phyloP scores from a whole-genome alignment of 768 basidiomycete genomes.

The Crepidotus variabilis region DNA sequence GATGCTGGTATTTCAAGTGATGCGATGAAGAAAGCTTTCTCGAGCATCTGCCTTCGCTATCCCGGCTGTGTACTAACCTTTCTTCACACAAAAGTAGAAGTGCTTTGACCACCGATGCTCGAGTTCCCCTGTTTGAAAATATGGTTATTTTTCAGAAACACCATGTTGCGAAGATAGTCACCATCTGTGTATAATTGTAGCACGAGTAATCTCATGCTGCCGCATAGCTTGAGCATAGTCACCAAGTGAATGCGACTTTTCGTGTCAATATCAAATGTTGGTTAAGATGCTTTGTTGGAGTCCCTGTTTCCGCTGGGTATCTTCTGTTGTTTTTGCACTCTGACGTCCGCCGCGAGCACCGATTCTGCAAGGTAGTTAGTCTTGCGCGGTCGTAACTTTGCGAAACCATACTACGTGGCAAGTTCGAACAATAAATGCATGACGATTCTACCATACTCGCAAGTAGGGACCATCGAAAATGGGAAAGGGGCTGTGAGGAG shows the following conservation, averaged over 20 bases:
- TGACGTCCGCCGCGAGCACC: slow-evolving; percentile 16
- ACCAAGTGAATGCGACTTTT: slow-evolving; percentile 20
- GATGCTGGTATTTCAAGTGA: background rate
- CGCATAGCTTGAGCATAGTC: slow-evolving; percentile 15
- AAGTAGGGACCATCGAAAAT: slow-evolving; percentile 31
- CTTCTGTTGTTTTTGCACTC: slow-evolving; percentile 6
- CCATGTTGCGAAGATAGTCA: background rate
- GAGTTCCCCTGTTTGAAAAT: slow-evolving; percentile 4
- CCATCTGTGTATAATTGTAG: slow-evolving; percentile 13
- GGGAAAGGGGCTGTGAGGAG: slow-evolving; percentile 29
- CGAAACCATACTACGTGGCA: slow-evolving; percentile 30
- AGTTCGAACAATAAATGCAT: slow-evolving; percentile 22
- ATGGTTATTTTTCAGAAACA: background rate
- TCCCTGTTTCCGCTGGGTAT: background rate
- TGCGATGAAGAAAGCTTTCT: slow-evolving; percentile 9
- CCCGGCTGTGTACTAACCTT: slow-evolving; percentile 11
- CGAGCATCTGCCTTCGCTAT: slow-evolving; percentile 13
- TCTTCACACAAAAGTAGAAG: slow-evolving; percentile 14
- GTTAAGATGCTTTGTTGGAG: background rate
- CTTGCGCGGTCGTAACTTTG: slow-evolving; percentile 29
- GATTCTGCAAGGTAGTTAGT: slow-evolving; percentile 25
- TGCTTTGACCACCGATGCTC: slow-evolving; percentile 15
- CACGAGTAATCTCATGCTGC: slow-evolving; percentile 11
- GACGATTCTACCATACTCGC: slow-evolving; percentile 16
- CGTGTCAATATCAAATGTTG: slow-evolving; percentile 14